Percentiles rank a stretch among this genome's conserved stretches.
phyloP scores from a whole-genome alignment of 257 asterid species.

The Solanum tarapatanum region DNA sequence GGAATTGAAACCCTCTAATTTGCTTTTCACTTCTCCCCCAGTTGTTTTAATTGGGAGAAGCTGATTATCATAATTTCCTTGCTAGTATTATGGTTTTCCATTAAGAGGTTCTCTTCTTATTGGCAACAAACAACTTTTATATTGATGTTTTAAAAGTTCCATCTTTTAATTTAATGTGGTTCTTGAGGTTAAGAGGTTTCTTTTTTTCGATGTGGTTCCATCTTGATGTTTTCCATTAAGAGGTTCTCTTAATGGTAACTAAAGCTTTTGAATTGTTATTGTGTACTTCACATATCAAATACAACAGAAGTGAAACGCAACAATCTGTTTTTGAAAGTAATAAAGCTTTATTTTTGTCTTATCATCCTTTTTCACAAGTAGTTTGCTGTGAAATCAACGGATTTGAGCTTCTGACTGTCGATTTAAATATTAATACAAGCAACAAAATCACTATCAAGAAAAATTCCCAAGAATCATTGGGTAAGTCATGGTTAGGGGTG shows the following conservation, averaged over 20 bases:
- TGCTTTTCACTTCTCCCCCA: conserved; percentile 5
- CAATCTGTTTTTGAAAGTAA: neutral
- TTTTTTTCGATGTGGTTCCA: neutral
- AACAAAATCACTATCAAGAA: neutral
- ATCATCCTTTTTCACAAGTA: neutral
- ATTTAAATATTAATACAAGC: neutral
- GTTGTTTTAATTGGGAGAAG: conserved; percentile 17
- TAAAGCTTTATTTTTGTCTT: neutral
- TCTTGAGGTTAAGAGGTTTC: neutral
- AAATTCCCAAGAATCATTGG: neutral
- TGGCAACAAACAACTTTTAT: neutral
- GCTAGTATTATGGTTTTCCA: neutral
- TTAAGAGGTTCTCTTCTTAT: neutral
- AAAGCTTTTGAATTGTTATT: neutral
- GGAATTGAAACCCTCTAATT: neutral
- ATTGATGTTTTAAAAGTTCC: neutral
- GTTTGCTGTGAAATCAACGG: neutral
- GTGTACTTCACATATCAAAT: neutral
- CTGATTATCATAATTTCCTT: neutral
- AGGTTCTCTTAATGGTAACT: neutral
- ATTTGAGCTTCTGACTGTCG: neutral
- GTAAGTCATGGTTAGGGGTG: neutral
- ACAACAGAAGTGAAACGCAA: neutral
- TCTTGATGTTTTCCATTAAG: neutral
- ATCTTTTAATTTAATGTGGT: neutral